A percentile compares a stretch with the other conserved stretches of the same genome.
Conservation (phyloP, 129 eudicot genomes). For the Oenanthe sinensis region DNA sequence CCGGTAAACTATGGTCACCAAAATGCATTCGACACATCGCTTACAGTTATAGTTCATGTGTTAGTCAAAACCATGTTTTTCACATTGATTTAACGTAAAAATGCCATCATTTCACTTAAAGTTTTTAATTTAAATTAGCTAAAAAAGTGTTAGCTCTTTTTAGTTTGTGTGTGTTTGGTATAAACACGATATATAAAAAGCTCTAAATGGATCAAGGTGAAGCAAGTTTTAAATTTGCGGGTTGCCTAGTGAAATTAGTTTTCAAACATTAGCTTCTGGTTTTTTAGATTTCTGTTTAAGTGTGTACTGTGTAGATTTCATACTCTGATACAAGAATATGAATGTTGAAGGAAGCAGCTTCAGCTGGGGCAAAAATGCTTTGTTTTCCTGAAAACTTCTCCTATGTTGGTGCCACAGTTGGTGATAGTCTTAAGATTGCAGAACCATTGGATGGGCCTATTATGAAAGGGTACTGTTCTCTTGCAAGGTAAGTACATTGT, state of each 20-base stretch:
- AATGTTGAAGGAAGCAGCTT: constrained; percentile 65
- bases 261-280: not conserved
- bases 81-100: too few relatives aligned
- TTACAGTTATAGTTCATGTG: not conserved
- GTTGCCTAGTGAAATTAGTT: not conserved
- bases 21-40: not conserved
- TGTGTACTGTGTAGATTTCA: not conserved
- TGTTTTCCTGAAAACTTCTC: constrained; percentile 93
- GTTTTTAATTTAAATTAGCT: not conserved
- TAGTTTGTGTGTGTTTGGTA: not conserved
- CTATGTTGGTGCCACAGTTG: constrained; percentile 53
- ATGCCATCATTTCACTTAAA: not conserved
- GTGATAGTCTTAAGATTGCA: constrained; percentile 80
- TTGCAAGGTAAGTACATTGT: constrained; percentile 49
- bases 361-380: constrained; percentile 81
- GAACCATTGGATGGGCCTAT: constrained; percentile 82
- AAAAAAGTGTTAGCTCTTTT: not conserved
- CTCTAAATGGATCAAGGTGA: not conserved
- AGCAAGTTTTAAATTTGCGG: not conserved
- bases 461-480: constrained; percentile 69
- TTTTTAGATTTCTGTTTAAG: not conserved
- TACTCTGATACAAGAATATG: not conserved
- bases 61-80: not conserved
- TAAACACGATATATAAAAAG: not conserved
- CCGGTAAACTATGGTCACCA: too few relatives aligned